A percentile compares a stretch with the other conserved stretches of the same genome.
phyloP scores from a whole-genome alignment of 345 rosid genomes.

The Sonneratia alba region DNA sequence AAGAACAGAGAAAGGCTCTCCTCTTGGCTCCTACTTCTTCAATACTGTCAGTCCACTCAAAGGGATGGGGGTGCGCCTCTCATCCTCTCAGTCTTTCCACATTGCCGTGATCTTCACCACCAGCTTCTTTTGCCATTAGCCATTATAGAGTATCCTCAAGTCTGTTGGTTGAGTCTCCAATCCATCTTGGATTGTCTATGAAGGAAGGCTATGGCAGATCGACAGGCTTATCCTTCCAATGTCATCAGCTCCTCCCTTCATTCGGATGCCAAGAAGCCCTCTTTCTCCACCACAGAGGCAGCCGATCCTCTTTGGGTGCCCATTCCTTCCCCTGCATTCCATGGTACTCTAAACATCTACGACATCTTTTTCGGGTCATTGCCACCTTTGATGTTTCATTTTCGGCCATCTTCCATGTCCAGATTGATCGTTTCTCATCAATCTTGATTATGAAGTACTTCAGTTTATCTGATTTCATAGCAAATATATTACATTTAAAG shows the following conservation, averaged over 20 bases:
- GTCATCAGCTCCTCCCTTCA: neutral
- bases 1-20: neutral
- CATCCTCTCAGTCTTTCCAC: conserved; percentile 2
- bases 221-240: neutral
- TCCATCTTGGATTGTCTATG: neutral
- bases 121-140: conserved; percentile 4
- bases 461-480: no score
- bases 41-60: neutral
- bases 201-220: neutral
- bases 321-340: neutral
- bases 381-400: no score
- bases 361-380: no score
- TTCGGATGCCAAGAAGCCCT: neutral
- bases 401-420: no score
- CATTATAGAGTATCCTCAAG: neutral
- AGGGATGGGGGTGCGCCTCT: neutral
- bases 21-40: neutral
- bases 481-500: no score
- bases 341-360: neutral
- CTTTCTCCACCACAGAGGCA: neutral
- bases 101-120: conserved; percentile 8
- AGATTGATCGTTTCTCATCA: no score
- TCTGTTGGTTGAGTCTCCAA: neutral
- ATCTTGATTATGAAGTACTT: no score
- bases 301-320: neutral